phyloP scores from a whole-genome alignment of 805 yeast genomes.

The Isabelozyma rhagii region DNA sequence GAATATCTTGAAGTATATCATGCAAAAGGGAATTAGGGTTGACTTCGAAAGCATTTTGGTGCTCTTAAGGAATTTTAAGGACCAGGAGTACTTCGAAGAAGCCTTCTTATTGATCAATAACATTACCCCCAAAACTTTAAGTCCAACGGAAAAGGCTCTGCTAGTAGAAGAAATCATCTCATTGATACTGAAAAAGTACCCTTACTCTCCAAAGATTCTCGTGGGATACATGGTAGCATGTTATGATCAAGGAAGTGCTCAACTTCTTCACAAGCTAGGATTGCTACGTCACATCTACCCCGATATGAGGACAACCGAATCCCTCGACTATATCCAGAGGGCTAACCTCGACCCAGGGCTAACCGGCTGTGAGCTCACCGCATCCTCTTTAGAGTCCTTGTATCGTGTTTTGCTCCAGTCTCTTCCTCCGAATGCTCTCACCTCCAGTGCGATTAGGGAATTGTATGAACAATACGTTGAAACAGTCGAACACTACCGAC shows the following conservation, averaged over 20 bases:
- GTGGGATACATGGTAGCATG: slow-evolving; percentile 34
- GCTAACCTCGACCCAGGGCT: slow-evolving; percentile 31
- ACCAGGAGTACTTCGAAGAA: slow-evolving; percentile 27
- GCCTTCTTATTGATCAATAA: slow-evolving; percentile 32
- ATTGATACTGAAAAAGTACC: slow-evolving; percentile 26
- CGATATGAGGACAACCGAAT: slow-evolving; percentile 6
- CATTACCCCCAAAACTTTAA: slow-evolving; percentile 19
- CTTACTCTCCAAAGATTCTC: slow-evolving; percentile 29
- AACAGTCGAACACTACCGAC: background rate
- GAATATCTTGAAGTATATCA: slow-evolving; percentile 31
- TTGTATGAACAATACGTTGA: slow-evolving; percentile 20
- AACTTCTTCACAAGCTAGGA: slow-evolving; percentile 22
- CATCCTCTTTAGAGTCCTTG: background rate
- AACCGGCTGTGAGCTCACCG: slow-evolving; percentile 12
- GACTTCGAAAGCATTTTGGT: slow-evolving; percentile 20
- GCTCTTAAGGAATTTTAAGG: slow-evolving; percentile 27
- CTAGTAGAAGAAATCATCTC: slow-evolving; percentile 29
- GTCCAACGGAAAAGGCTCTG: slow-evolving; percentile 11
- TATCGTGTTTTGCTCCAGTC: background rate
- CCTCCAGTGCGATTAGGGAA: background rate
- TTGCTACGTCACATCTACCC: slow-evolving; percentile 24
- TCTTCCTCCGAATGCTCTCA: background rate
- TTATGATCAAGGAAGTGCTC: slow-evolving; percentile 14
- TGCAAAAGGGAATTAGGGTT: slow-evolving; percentile 21
- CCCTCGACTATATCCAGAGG: slow-evolving; percentile 14